Base-by-base conservation (phyloP, 2,329 filamentous ascomycete genomes). In the Colletotrichum tanaceti region DNA sequence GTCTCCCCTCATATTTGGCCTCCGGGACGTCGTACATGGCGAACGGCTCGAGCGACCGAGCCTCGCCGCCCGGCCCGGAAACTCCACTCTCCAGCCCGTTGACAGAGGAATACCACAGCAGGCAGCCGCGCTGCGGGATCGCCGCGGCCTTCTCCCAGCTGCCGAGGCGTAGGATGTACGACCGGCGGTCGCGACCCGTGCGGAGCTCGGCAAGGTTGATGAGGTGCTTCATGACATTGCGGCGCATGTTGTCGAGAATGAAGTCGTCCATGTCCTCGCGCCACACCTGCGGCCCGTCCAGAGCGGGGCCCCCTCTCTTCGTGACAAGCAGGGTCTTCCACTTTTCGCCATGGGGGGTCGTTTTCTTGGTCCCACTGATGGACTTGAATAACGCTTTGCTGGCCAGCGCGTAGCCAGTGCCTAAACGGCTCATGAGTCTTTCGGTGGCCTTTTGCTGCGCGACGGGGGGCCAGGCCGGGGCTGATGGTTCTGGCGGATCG, bases 181-280 rank as follows among this genome's bases (percentile, higher is more conserved):
- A 70, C 14, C 79, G 75, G 3, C 65, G 71, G 0, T 73, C 54
- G 16, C 74, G 71, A 54, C 76, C 76, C 13, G 11, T 35, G n/a
- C 52, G 52, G 13, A 80, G 70, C 1, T 67, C 61, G 0, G 78
- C 75, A 3, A 85, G 71, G 68, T 82, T 76, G 5, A 83, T 63
- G 13, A 91, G 75, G 0, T 83, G 77, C 22, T 85, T 80, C 1
- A 82, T 77, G 20, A 85, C 79, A 1, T 81, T 77, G 5, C 81
- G 76, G 5, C 86, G 83, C 77, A 90, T 79, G 66, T 85, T 77
- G 6, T 80, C 75, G 4, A 90, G 77, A 0, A 91, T 73, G 32
- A 86, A 79, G 0, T 79, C 76, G 41, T 84, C 80, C 87, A 91
- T 91, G 71, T 89, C 87, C 5, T 77, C 47, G 38, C 87, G 83